Percentiles rank a stretch among this genome's conserved stretches.
phyloP scores from a whole-genome alignment of 148 eudicot species.

The Bassia scoparia region DNA sequence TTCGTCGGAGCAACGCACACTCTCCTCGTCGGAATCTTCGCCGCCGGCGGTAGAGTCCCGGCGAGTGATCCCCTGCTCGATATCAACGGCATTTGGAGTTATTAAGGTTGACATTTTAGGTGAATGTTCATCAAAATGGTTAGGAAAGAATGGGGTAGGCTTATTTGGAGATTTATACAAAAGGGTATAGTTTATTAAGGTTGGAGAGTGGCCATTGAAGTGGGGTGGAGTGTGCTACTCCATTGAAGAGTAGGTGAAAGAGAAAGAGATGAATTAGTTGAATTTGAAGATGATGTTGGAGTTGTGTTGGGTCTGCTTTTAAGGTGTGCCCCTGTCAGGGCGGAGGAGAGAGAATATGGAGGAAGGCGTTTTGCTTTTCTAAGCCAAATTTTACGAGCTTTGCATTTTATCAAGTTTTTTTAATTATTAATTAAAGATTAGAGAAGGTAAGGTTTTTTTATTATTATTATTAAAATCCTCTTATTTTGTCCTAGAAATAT shows the following conservation, averaged over 20 bases:
- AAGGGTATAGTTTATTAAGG: not conserved
- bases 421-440: no score
- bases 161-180: not conserved
- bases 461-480: no score
- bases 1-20: conserved; percentile 25
- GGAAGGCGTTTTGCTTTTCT: not conserved
- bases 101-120: conserved; percentile 17
- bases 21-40: conserved; percentile 11
- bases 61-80: conserved; percentile 23
- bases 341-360: conserved; percentile 19
- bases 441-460: no score
- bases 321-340: not conserved
- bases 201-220: not conserved
- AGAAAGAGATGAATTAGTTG: not conserved
- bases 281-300: not conserved
- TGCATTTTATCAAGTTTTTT: no score
- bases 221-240: conserved; percentile 16
- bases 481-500: no score
- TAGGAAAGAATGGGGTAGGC: not conserved
- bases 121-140: not conserved
- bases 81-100: conserved; percentile 15
- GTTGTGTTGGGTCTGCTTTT: not conserved
- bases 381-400: no score
- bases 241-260: conserved; percentile 9
- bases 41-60: conserved; percentile 11